phyloP scores from a whole-genome alignment of 2,329 filamentous ascomycete genomes.

The Aspergillus glaucus region DNA sequence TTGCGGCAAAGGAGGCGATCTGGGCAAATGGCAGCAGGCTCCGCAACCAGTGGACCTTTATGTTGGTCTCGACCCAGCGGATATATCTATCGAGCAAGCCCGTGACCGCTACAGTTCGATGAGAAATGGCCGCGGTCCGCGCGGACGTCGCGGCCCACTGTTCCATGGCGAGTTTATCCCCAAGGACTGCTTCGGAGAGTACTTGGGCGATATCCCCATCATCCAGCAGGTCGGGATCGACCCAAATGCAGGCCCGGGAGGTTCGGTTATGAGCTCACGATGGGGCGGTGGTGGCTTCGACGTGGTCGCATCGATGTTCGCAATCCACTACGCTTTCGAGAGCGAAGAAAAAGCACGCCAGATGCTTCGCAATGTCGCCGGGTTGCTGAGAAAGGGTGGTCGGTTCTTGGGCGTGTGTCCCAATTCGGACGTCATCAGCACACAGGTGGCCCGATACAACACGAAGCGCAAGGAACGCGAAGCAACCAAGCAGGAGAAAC shows the following conservation, averaged over 20 bases:
- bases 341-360: slow-evolving; percentile 79
- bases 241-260: slow-evolving; percentile 55
- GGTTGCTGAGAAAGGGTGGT: slow-evolving; percentile 85
- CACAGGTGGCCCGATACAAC: slow-evolving; percentile 72
- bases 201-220: slow-evolving; percentile 72
- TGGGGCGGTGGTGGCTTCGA: slow-evolving; percentile 78
- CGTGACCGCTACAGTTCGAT: slow-evolving; percentile 74
- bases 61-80: slow-evolving; percentile 87
- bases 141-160: slow-evolving; percentile 52
- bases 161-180: slow-evolving; percentile 85
- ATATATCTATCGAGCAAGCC: slow-evolving; percentile 86
- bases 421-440: slow-evolving; percentile 86
- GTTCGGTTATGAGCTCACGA: slow-evolving; percentile 52
- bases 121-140: slow-evolving; percentile 49
- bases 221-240: slow-evolving; percentile 85
- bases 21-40: slow-evolving; percentile 93
- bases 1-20: slow-evolving; percentile 91
- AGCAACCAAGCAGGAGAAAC: slow-evolving; percentile 35
- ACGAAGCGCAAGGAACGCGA: slow-evolving; percentile 45
- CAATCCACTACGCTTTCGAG: slow-evolving; percentile 98
- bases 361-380: slow-evolving; percentile 91
- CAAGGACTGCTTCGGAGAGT: slow-evolving; percentile 88
- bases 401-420: slow-evolving; percentile 92
- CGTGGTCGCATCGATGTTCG: slow-evolving; percentile 98
- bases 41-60: slow-evolving; percentile 89